Percentiles rank a stretch among this genome's conserved stretches.
Conservation (phyloP, 371 early-diverging fungal species). For the Actinomortierella wolfii region DNA sequence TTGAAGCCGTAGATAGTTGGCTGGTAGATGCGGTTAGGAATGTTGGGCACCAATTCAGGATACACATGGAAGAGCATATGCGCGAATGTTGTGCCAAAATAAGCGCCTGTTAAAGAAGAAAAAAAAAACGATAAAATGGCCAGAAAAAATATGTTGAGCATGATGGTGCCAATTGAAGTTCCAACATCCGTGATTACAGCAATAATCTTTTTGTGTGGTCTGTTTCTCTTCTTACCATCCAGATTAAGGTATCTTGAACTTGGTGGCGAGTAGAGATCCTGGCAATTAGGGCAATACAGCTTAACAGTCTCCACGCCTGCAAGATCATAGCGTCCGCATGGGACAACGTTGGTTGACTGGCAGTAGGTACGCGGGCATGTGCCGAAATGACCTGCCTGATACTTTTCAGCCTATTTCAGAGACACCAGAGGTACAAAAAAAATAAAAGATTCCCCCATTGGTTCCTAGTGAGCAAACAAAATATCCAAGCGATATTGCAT, state of each 20-base stretch:
- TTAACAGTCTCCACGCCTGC: constrained; percentile 65
- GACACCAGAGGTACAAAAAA: background rate
- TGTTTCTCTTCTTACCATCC: constrained; percentile 68
- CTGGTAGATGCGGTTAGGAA: constrained; percentile 60
- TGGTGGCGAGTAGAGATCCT: constrained; percentile 87
- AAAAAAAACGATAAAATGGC: background rate
- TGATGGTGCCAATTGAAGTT: background rate
- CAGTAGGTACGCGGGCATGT: constrained; percentile 85
- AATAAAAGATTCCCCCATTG: too few species aligned
- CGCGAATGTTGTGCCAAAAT: constrained; percentile 96
- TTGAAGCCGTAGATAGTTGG: constrained; percentile 87
- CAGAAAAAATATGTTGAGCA: background rate
- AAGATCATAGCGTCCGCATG: constrained; percentile 82
- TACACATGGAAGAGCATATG: constrained; percentile 88
- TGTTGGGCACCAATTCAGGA: constrained; percentile 71
- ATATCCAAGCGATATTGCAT: too few species aligned
- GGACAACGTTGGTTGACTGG: constrained; percentile 72
- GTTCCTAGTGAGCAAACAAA: too few species aligned
- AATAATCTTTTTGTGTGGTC: background rate
- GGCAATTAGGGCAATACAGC: constrained; percentile 84
- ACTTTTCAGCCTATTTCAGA: constrained; percentile 62
- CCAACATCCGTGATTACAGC: too few species aligned
- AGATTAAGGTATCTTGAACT: constrained; percentile 72
- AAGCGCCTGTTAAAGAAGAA: constrained; percentile 70
- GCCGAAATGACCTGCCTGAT: constrained; percentile 82